A percentile compares a stretch with the other conserved stretches of the same genome.
Evolutionary conservation across 2,329 filamentous ascomycete species (phyloP).

Genomic region (Aspergillus sp.): DNA sequence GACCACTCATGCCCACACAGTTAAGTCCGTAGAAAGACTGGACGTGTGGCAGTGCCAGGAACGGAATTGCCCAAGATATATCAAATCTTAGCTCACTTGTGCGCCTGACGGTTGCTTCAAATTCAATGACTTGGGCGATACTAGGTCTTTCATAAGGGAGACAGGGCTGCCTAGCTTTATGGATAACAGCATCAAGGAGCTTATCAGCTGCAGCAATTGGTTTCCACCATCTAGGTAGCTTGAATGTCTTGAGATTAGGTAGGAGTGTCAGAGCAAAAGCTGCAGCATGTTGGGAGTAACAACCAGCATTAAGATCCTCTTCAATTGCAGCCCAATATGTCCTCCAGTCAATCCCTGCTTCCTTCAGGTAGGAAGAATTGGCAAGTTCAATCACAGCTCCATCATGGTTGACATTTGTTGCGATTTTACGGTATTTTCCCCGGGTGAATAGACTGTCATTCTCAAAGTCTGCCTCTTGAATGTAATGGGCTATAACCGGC

Average conservation of each 20-base stretch:
- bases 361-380: conserved; percentile 13
- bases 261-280: conserved; percentile 20
- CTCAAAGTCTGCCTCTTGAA: conserved; percentile 13
- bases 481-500: conserved; percentile 15
- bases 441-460: conserved; percentile 4
- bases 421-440: conserved; percentile 3
- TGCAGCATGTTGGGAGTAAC: conserved; percentile 18
- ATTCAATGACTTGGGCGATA: conserved; percentile 10
- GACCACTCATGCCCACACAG: conserved; percentile 6
- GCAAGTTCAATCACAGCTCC: conserved; percentile 13
- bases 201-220: conserved; percentile 9
- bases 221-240: conserved; percentile 8
- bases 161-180: conserved; percentile 9
- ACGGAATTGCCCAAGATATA: conserved; percentile 10
- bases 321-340: conserved; percentile 14
- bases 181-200: conserved; percentile 13
- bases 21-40: conserved; percentile 8
- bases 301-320: conserved; percentile 10
- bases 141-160: conserved; percentile 6
- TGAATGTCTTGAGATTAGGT: conserved; percentile 12
- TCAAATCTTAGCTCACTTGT: conserved; percentile 5
- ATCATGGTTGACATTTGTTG: conserved; percentile 9
- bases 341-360: conserved; percentile 19
- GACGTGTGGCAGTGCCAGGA: conserved; percentile 14
- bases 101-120: conserved; percentile 7